phyloP scores from a whole-genome alignment of 1,139 yeast species.

The Geotrichum phurueaensis region DNA sequence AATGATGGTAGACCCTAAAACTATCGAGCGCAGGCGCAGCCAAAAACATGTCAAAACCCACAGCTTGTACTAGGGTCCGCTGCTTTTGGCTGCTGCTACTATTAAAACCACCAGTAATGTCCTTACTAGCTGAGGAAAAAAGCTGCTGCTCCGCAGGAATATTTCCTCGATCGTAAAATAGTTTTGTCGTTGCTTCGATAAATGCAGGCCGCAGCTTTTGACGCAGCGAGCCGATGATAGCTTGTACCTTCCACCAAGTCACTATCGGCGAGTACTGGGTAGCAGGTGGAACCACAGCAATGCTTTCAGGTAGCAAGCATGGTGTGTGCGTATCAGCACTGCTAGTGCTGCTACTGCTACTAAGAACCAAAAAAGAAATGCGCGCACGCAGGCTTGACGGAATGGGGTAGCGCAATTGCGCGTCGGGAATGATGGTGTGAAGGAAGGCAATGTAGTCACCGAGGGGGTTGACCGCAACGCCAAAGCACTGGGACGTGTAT shows the following conservation, averaged over 20 bases:
- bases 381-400: conserved; percentile 8
- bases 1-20: conserved; percentile 11
- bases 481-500: conserved; percentile 14
- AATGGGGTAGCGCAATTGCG: conserved; percentile 14
- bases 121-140: not conserved
- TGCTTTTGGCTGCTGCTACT: not conserved
- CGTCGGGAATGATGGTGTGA: conserved; percentile 14
- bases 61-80: not conserved
- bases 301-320: conserved; percentile 1
- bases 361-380: conserved; percentile 7
- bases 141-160: not conserved
- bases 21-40: not conserved
- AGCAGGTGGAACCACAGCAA: not conserved
- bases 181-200: not conserved
- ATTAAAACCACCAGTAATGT: not conserved
- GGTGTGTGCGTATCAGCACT: not conserved
- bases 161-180: not conserved
- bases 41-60: not conserved
- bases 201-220: not conserved
- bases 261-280: conserved; percentile 6
- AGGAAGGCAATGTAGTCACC: conserved; percentile 14
- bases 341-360: not conserved
- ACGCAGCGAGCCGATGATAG: conserved; percentile 1
- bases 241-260: conserved; percentile 16
- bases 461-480: conserved; percentile 12